Base-by-base conservation (phyloP, 176 grass and related monocot species). In the Juncus effusus region DNA sequence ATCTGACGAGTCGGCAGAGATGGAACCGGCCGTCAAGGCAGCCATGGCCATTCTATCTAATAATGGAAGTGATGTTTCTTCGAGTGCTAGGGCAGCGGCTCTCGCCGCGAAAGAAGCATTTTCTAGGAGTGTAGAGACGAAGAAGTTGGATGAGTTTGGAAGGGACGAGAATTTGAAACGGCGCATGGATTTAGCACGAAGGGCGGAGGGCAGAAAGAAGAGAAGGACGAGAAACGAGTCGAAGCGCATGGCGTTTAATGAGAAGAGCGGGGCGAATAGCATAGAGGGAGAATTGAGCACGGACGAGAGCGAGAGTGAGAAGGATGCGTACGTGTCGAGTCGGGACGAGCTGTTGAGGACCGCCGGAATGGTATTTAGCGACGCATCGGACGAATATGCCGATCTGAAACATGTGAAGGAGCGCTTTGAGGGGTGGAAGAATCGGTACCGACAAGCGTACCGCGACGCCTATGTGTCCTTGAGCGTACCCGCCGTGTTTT, bases 241-340 rank as follows among this genome's bases (percentile, higher is more conserved):
- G 15, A 99, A 93, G 77, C 81, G 80, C 83, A 73, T 89, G 64
- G 60, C 70, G 59, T 73, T 79, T 62, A 47, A 62, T 54, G 58
- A 12, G 19, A 93, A 80, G 72, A 78, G 72, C 75, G 76, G 41
- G 72, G 62, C 6, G 13, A 49, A 19, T 61, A 65, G 75, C 41
- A 78, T 93, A 62, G 94, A 99, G 82, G 94, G 94, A 74, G 88
- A 93, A 65, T 16, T 99, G 69, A 99, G 94, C 76, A 99, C 88
- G 16, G 94, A 99, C 76, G 94, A 99, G 79, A 99, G 94, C 73
- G 94, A 99, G 61, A 86, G 80, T 51, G 94, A 99, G 75, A 90
- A 51, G 50, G 59, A 16, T 76, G 85, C 94, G 49, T 99, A 93
- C 63, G 36, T 84, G 51, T 99, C 89, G 42, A 99, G 85, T 61